These are phyloP conservation scores for Leptographium lundbergii DNA, from an alignment of 2,329 filamentous ascomycete species.

Conservation along the genomic window DNA sequence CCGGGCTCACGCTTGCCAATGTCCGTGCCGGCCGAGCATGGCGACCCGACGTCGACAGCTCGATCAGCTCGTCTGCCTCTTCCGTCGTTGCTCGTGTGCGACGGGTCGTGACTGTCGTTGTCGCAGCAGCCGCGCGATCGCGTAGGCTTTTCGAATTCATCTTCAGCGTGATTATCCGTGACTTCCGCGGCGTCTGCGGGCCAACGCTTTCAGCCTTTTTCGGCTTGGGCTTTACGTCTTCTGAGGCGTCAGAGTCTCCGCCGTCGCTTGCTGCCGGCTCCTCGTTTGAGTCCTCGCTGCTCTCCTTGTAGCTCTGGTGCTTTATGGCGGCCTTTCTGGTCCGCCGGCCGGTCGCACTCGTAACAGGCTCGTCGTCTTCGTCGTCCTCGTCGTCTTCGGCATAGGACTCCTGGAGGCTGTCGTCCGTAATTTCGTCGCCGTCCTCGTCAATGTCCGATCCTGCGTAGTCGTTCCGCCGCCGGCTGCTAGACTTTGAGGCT, in stretches of 20 bases:
- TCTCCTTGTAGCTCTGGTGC: slow-evolving; percentile 33
- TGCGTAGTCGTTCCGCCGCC: slow-evolving; percentile 27
- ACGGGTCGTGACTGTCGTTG: slow-evolving; percentile 21
- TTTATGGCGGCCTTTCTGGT: slow-evolving; percentile 32
- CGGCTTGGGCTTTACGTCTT: slow-evolving; percentile 23
- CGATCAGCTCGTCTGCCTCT: slow-evolving; percentile 42
- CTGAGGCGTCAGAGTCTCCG: slow-evolving; percentile 22
- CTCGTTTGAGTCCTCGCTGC: slow-evolving; percentile 20
- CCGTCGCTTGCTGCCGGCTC: slow-evolving; percentile 19
- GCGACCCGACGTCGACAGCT: slow-evolving; percentile 48
- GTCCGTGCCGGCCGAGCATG: slow-evolving; percentile 36
- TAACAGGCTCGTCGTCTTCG: slow-evolving; percentile 23
- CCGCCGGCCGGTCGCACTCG: slow-evolving; percentile 29
- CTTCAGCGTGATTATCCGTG: slow-evolving; percentile 18
- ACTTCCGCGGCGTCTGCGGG: slow-evolving; percentile 6
- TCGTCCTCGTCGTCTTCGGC: slow-evolving; percentile 26
- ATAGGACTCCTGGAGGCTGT: slow-evolving; percentile 38
- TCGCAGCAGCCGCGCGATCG: slow-evolving; percentile 7
- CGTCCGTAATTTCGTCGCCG: slow-evolving; percentile 42
- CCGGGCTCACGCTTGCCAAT: slow-evolving; percentile 45
- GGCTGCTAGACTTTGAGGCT: slow-evolving; percentile 7
- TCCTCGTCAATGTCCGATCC: slow-evolving; percentile 53
- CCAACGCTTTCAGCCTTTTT: slow-evolving; percentile 15
- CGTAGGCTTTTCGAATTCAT: slow-evolving; percentile 10
- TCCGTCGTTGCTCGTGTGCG: slow-evolving; percentile 41